Evolutionary conservation across 805 yeast species (phyloP).

Genomic region (Scheffersomyces spartinae): DNA sequence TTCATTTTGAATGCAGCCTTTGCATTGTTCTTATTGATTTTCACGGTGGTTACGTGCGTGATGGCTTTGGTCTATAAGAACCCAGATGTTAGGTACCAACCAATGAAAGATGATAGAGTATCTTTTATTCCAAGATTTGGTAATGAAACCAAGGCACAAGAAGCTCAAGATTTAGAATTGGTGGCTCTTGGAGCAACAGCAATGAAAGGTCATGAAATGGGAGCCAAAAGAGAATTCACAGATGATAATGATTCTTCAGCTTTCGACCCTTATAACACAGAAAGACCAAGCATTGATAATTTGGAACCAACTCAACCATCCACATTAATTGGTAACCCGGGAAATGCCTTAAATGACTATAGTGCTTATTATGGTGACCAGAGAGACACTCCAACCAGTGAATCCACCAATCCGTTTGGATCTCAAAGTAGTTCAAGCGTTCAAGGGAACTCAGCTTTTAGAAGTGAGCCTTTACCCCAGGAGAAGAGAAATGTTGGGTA

Average conservation of each 20-base stretch:
- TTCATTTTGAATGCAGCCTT: conserved; percentile 84
- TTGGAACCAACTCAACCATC: conserved; percentile 33
- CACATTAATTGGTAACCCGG: conserved; percentile 30
- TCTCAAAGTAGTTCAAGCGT: background rate
- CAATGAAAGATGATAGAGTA: conserved; percentile 92
- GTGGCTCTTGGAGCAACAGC: conserved; percentile 65
- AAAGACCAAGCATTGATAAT: background rate
- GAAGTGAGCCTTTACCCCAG: too few species aligned
- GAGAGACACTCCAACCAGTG: conserved; percentile 1
- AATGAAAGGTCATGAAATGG: conserved; percentile 45
- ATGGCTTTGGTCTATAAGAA: conserved; percentile 78
- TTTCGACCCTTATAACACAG: background rate
- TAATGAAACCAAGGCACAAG: conserved; percentile 11
- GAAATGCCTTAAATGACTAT: conserved; percentile 14
- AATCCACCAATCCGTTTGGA: conserved; percentile 1
- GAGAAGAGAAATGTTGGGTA: background rate
- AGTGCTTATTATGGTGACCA: conserved; percentile 8
- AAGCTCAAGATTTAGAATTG: conserved; percentile 45
- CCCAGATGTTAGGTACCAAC: conserved; percentile 92
- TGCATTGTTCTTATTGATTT: conserved; percentile 68
- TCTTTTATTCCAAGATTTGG: conserved; percentile 77
- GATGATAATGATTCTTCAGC: conserved; percentile 1
- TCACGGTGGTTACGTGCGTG: conserved; percentile 80
- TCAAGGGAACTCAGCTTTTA: too few species aligned
- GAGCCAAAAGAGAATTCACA: conserved; percentile 5